Evolutionary conservation across 2,329 filamentous ascomycete species (phyloP), one percentile per base, ranked within the genome.

Genomic region (Tolypocladium tundrense): DNA sequence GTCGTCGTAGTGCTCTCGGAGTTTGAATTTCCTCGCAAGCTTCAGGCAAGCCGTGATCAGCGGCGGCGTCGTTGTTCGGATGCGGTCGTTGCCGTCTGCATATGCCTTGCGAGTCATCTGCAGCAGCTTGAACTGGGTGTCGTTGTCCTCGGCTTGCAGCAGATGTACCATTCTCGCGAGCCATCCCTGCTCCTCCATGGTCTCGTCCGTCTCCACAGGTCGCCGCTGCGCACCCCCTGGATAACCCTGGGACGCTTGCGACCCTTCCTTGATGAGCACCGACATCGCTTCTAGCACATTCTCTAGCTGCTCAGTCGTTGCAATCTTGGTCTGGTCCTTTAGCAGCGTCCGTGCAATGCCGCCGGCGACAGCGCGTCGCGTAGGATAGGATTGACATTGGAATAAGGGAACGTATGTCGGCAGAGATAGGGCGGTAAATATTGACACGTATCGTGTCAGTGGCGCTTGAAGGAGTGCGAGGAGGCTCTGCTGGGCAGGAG

Each of bases 161-260:
- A 97, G 78, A 74, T 99, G 94, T 21, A 97, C 86, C 68, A 99
- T 87, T 65, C 94, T 84, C 41, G 94, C 94, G 57, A 99, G 80
- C 91, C 91, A 97, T 55, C 94, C 94, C 77, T 99, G 94, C 75
- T 99, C 94, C 73, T 99, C 93, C 67, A 97, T 86, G 0, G 93
- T 97, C 76, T 99, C 95, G 61, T 99, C 94, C 0, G 94, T 97
- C 77, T 99, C 95, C 53, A 82, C 71, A 0, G 77, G 83, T 61
- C 91, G 86, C 62, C 90, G 81, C 68, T 93, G 89, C 7, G 88
- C 84, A 43, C 88, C 85, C 4, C 90, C 90, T 0, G 92, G 87
- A 66, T 97, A 97, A 37, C 90, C 90, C 53, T 85, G 82, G n/a
- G 90, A 85, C 57, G 87, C 79, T 67, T 96, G 92, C 16, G 89